Base-by-base conservation (phyloP, 495 filamentous ascomycete species). In the Cercophora newfieldiana region DNA sequence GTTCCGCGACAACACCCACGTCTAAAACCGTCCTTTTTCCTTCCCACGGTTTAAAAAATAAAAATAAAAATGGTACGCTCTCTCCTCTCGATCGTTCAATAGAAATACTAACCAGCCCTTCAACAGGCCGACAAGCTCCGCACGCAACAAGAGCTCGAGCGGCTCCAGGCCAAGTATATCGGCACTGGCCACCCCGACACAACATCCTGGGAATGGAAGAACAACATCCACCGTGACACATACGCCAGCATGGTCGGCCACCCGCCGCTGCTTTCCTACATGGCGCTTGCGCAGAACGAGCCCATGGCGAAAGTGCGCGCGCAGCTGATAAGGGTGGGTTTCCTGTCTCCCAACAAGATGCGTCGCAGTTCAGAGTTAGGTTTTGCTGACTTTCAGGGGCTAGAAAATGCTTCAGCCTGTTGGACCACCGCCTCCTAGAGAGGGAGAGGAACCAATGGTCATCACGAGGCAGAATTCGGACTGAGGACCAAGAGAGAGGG, bases 111-210 rank as follows among this genome's bases (percentile, higher is more conserved):
- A 16, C 24, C 47, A 37, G 33, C 26, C 55, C 25, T 30, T 49
- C 10, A 31, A 59, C 33, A 86, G 95, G 95, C 95, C 71, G 95
- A 99, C 85, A 99, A 99, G 82, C 91, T 98, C 66, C 93, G 96
- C 76, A 93, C 93, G 16, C 90, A 94, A 64, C 96, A 98, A 78
- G 95, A 98, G 74, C 94, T 99, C 71, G 96, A 98, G 80, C 87
- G 90, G 66, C 90, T 98, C 12, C 95, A 99, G 79, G 86, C 92
- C 70, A 93, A 93, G 57, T 96, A 95, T 81, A 82, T 99, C 72
- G 95, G 95, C 74, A 98, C 94, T 12, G 96, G 96, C n/a, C 94
- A 97, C 79, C 92, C 95, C 58, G 95, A 99, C 80, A 98, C 96
- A 8, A 97, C 95, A 18, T 93, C 91, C 73, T 93, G 85, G 87